Base-by-base conservation (phyloP, 345 rosid species). In the Populus pruinosa region DNA sequence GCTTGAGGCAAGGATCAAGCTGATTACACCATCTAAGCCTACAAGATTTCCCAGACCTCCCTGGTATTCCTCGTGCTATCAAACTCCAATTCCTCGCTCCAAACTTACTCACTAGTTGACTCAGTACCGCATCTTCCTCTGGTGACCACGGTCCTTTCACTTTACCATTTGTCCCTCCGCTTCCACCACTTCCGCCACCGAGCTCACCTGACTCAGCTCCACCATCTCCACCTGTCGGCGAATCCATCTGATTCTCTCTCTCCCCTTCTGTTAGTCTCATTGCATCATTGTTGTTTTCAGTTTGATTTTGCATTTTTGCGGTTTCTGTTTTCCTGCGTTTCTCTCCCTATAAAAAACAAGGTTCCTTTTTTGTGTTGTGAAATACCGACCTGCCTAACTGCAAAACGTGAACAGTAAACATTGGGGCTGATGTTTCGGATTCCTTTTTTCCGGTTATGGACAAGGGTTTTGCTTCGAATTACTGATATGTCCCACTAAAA, bases 11-110 rank as follows among this genome's bases (percentile, higher is more conserved):
- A 81, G 96, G 97, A 70, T 93, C 94, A 59, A 93, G 97, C 86
- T 93, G 96, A 77, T 93, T 91, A 77, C 97, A 93, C 97, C 97
- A 91, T 10, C 92, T 82, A 67, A 93, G 90, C 49, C 96, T 89
- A 74, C 97, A 93, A 2, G 96, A 93, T 86, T 93, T 93, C 44
- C 94, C 97, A 23, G 94, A 91, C 25, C 94, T 91, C 68, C 96
- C 93, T 9, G 94, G 93, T 74, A 91, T 87, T 36, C 97, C 97
- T 38, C 92, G 88, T 10, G 93, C 93, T 82, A 92, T 92, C 90
- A 88, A 78, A 69, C 97, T 90, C 97, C 97, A 92, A 78, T 92
- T 91, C 86, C 95, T 88, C 6, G 95, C 88, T 43, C 95, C 93
- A 47, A 91, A 87, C 85, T 87, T 90, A 61, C 31, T 80, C 35